These are phyloP conservation scores for Phytopythium sindhum DNA, from an alignment of 352 stramenopile genomes.

Conservation along the genomic window DNA sequence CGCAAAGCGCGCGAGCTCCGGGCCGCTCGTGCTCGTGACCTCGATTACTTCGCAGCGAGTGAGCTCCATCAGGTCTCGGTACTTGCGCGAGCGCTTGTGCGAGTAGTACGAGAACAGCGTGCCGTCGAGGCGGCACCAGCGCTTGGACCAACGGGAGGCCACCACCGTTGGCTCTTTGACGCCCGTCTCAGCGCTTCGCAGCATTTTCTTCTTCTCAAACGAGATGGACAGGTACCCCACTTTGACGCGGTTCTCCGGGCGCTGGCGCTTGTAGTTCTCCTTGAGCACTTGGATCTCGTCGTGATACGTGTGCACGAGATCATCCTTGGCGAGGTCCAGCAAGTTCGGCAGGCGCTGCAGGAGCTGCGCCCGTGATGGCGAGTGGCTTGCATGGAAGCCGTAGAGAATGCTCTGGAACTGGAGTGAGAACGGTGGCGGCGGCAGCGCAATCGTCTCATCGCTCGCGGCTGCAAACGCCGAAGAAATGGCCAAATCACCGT, in stretches of 20 bases:
- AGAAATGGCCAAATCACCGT: background rate
- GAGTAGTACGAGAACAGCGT: conserved; percentile 79
- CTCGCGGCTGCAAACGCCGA: background rate
- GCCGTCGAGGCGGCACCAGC: conserved; percentile 78
- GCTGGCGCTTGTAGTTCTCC: conserved; percentile 83
- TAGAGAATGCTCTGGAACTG: conserved; percentile 75
- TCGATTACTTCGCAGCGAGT: conserved; percentile 65
- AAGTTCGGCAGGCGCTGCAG: conserved; percentile 71
- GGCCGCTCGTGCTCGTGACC: conserved; percentile 46
- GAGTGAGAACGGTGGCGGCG: conserved; percentile 46
- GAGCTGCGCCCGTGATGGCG: conserved; percentile 44
- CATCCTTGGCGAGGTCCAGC: conserved; percentile 69
- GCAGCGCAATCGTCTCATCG: conserved; percentile 19
- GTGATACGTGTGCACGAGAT: conserved; percentile 81
- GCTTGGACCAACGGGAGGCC: conserved; percentile 77
- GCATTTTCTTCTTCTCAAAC: conserved; percentile 70
- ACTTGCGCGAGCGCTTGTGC: conserved; percentile 72
- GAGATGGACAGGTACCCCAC: conserved; percentile 74
- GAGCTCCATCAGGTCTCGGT: conserved; percentile 71
- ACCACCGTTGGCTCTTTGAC: conserved; percentile 54
- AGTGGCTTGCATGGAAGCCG: conserved; percentile 64
- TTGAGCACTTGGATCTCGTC: conserved; percentile 78
- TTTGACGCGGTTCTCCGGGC: conserved; percentile 76
- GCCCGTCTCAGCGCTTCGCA: conserved; percentile 33
- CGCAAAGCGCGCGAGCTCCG: conserved; percentile 53